Evolutionary conservation across 2,329 filamentous ascomycete species (phyloP), one percentile per base, ranked within the genome.

Genomic region (Knoxdaviesia capensis): DNA sequence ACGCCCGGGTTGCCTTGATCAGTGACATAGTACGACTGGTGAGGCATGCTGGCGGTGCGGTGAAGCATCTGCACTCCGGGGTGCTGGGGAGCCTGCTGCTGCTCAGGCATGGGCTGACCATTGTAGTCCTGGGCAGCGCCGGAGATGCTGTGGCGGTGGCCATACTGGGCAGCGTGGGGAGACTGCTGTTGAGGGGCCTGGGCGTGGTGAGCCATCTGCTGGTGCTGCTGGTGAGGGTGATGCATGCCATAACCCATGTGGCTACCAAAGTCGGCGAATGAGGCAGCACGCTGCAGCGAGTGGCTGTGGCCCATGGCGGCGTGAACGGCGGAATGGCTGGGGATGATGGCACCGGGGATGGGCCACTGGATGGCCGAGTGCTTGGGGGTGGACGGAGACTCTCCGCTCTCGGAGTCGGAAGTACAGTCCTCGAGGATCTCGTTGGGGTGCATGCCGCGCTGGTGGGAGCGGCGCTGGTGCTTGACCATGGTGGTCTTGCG

Each of bases 401-500:
- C 71, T 50, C 70, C 71, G 45, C 61, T 63, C 44, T 69, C 71
- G n/a, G 66, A 70, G 40, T 71, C 68, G 28, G 66, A 74, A 32
- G 62, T 65, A 54, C 59, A 68, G 51, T 72, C 68, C 49, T 70
- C 69, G 36, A 65, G 52, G 6, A 57, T 53, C 49, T 76, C 70
- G 42, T 68, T 67, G 36, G 66, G 63, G 49, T 74, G 64, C 43
- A 71, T 58, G 34, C 72, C 66, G 47, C 71, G 66, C 50, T 75
- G 70, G 52, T 77, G 72, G 2, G 71, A 73, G 30, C 71, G 63
- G 41, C 72, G 62, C 52, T 77, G 71, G 53, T 77, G 74, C 57
- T 78, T 78, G 43, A 78, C 70, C 73, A 77, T 76, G 43, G 75
- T 80, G 5, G 76, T 80, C 56, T 81, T 81, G 43, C 77, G 67